These are phyloP conservation scores for Bipolaris bicolor DNA, from an alignment of 2,329 filamentous ascomycete genomes.

Conservation along the genomic window DNA sequence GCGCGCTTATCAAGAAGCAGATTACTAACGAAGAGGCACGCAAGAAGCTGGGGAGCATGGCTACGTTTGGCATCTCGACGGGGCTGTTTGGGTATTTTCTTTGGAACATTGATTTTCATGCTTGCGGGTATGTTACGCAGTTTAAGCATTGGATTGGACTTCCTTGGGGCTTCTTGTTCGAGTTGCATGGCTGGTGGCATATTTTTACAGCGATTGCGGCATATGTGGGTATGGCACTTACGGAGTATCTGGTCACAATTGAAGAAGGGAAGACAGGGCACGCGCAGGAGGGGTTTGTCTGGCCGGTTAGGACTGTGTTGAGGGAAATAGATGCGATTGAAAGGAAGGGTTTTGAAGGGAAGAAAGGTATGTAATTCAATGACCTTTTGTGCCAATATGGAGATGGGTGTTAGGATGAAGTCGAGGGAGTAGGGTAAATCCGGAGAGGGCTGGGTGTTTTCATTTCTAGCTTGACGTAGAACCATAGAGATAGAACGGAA, in stretches of 20 bases:
- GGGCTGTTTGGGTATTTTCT: constrained; percentile 59
- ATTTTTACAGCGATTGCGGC: constrained; percentile 64
- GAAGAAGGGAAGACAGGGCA: constrained; percentile 34
- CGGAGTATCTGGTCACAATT: constrained; percentile 46
- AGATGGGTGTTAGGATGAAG: too few relatives aligned
- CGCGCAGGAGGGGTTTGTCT: constrained; percentile 45
- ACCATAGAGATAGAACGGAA: not conserved
- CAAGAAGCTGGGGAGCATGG: constrained; percentile 33
- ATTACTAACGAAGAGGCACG: constrained; percentile 31
- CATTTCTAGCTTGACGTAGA: not conserved
- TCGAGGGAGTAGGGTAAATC: not conserved
- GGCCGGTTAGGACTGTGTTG: constrained; percentile 43
- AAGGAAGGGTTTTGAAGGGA: constrained; percentile 12
- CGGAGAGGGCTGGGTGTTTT: not conserved
- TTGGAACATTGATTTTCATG: constrained; percentile 64
- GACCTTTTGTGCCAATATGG: too few relatives aligned
- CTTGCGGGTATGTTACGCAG: constrained; percentile 57
- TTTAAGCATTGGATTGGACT: constrained; percentile 57
- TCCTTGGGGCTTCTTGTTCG: constrained; percentile 62
- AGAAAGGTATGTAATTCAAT: constrained; percentile 20
- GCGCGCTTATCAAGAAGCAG: constrained; percentile 35
- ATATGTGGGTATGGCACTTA: constrained; percentile 49
- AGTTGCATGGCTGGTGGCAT: constrained; percentile 71
- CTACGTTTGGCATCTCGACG: constrained; percentile 46
- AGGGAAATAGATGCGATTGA: constrained; percentile 34